phyloP scores from a whole-genome alignment of 2,329 filamentous ascomycete species.

The Fusarium vanettenii region DNA sequence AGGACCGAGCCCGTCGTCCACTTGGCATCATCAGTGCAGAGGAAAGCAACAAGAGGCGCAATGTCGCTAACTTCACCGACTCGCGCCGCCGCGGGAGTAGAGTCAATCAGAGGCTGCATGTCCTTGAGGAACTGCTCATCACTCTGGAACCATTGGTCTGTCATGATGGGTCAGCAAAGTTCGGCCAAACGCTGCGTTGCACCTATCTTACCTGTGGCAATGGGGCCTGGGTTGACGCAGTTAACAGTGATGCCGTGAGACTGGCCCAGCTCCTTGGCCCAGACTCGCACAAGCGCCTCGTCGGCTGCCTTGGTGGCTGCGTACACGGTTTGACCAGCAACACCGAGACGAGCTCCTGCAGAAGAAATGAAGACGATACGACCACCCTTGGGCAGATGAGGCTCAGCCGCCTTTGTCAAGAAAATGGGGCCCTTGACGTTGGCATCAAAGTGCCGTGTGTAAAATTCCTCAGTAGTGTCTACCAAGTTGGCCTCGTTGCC shows the following conservation, averaged over 20 bases:
- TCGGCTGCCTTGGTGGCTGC: conserved; percentile 50
- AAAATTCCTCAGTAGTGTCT: conserved; percentile 23
- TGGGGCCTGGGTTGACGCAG: conserved; percentile 47
- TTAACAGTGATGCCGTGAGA: conserved; percentile 46
- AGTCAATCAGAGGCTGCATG: conserved; percentile 48
- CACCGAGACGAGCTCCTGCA: conserved; percentile 44
- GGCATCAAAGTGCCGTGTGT: conserved; percentile 31
- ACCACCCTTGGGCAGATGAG: conserved; percentile 45
- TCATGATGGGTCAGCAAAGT: not conserved
- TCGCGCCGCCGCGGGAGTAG: conserved; percentile 46
- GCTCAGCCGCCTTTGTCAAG: conserved; percentile 46
- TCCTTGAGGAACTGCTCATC: conserved; percentile 46
- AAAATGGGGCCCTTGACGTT: conserved; percentile 45
- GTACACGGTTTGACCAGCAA: conserved; percentile 47
- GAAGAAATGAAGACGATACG: conserved; percentile 51
- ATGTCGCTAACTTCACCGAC: conserved; percentile 47
- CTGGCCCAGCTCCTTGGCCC: conserved; percentile 49
- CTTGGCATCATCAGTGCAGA: conserved; percentile 43
- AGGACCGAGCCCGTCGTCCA: conserved; percentile 48
- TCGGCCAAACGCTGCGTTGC: not conserved
- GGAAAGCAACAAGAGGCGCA: conserved; percentile 47
- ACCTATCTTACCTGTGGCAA: conserved; percentile 39
- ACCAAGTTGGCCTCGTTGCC: conserved; percentile 33
- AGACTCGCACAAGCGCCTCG: conserved; percentile 45
- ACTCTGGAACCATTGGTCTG: conserved; percentile 40